phyloP scores from a whole-genome alignment of 371 early-diverging fungal species.

The Haplosporangium sp. region DNA sequence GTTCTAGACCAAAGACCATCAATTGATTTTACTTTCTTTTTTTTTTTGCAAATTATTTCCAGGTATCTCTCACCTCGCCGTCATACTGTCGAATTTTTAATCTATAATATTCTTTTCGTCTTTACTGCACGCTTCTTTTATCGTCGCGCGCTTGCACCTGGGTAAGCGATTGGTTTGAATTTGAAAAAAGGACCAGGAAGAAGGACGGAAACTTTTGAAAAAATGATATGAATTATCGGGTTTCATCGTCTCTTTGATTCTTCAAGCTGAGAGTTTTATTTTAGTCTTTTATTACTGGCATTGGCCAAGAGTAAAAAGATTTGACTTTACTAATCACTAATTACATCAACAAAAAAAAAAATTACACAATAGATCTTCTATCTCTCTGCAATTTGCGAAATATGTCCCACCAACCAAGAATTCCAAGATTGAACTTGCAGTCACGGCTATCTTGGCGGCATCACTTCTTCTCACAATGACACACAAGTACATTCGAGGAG shows the following conservation, averaged over 20 bases:
- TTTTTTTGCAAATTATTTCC: neutral
- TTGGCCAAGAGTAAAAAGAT: neutral
- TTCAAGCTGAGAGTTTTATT: too few species aligned
- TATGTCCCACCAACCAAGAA: conserved; percentile 37
- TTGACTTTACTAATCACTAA: neutral
- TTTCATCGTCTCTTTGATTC: too few species aligned
- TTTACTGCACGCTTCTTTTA: conserved; percentile 58
- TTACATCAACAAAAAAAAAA: too few species aligned
- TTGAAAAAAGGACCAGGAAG: conserved; percentile 8
- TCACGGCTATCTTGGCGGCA: conserved; percentile 56
- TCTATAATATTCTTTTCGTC: conserved; percentile 63
- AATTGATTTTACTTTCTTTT: too few species aligned
- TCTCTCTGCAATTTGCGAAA: conserved; percentile 23
- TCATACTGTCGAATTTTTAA: conserved; percentile 67
- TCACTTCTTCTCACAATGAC: conserved; percentile 60
- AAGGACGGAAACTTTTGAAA: too few species aligned
- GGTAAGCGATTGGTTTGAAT: conserved; percentile 24
- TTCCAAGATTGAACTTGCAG: conserved; percentile 57
- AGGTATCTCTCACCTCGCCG: conserved; percentile 73
- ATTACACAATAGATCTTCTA: conserved; percentile 57
- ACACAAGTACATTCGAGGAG: conserved; percentile 65
- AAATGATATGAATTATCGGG: too few species aligned
- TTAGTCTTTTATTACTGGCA: neutral
- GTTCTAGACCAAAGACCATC: neutral
- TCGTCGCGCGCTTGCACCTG: conserved; percentile 58